Evolutionary conservation across 1,284 basidiomycete genomes (phyloP).

Genomic region (Ustilago xerochloae): DNA sequence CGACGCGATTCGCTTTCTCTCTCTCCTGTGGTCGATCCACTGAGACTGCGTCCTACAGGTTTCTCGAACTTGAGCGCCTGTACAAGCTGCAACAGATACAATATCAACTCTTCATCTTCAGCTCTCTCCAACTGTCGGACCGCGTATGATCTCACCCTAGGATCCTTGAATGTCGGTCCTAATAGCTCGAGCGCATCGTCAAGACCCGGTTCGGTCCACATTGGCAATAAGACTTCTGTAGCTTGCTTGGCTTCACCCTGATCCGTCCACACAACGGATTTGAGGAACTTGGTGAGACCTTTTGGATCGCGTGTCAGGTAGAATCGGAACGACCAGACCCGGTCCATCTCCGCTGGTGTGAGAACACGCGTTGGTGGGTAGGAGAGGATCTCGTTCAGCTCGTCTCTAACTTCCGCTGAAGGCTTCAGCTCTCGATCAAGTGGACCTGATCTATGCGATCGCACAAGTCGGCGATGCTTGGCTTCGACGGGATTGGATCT

Average conservation of each 20-base stretch:
- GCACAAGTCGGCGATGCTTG: conserved; percentile 91
- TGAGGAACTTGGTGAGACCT: conserved; percentile 95
- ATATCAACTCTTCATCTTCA: conserved; percentile 93
- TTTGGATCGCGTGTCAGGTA: conserved; percentile 88
- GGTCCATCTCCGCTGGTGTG: conserved; percentile 90
- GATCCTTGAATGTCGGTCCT: conserved; percentile 87
- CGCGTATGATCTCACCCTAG: conserved; percentile 90
- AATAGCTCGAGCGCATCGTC: conserved; percentile 95
- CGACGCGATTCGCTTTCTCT: conserved; percentile 15
- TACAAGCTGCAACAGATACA: conserved; percentile 95
- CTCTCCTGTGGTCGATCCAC: conserved; percentile 22
- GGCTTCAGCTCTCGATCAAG: conserved; percentile 96
- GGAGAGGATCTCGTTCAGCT: conserved; percentile 86
- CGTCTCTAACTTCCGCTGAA: conserved; percentile 90
- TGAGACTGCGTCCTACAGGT: conserved; percentile 8
- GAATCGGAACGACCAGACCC: conserved; percentile 98
- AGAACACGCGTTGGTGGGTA: conserved; percentile 90
- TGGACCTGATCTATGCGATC: conserved; percentile 92
- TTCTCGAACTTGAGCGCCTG: conserved; percentile 83
- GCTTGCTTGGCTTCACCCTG: conserved; percentile 96
- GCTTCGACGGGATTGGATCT: conserved; percentile 96
- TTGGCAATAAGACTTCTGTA: conserved; percentile 91
- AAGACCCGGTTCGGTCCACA: conserved; percentile 96
- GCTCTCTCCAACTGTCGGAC: conserved; percentile 89
- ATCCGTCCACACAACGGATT: conserved; percentile 97